Conservation (phyloP, 805 yeast genomes). For the Spathaspora girioi region DNA sequence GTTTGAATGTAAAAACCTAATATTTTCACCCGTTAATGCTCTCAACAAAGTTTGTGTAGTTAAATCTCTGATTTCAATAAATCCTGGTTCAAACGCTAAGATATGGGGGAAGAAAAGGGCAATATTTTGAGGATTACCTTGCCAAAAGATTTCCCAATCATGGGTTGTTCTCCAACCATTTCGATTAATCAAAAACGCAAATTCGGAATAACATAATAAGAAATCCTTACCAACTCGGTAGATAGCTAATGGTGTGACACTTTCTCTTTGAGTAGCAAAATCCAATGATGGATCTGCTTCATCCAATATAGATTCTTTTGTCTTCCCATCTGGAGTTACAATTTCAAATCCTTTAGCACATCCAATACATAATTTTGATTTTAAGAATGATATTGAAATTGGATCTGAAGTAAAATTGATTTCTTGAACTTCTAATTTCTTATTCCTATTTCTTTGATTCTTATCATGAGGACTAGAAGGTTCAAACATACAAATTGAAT, state of each 20-base stretch:
- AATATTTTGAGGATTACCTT: constrained; percentile 88
- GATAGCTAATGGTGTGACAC: constrained; percentile 82
- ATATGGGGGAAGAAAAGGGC: constrained; percentile 93
- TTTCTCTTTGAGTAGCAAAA: constrained; percentile 79
- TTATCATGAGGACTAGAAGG: constrained; percentile 70
- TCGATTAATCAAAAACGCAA: constrained; percentile 89
- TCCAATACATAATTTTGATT: constrained; percentile 87
- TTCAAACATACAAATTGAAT: constrained; percentile 80
- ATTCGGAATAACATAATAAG: constrained; percentile 83
- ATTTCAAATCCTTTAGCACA: constrained; percentile 96
- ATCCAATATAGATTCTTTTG: constrained; percentile 84
- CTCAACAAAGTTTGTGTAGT: constrained; percentile 82
- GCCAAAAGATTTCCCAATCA: constrained; percentile 95
- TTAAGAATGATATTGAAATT: constrained; percentile 83
- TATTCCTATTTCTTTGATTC: constrained; percentile 59
- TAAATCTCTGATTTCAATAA: constrained; percentile 89
- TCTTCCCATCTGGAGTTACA: constrained; percentile 77
- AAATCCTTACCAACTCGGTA: constrained; percentile 88
- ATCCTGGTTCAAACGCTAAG: constrained; percentile 82
- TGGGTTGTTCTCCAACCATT: constrained; percentile 96
- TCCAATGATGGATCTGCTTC: constrained; percentile 98
- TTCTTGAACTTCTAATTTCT: constrained; percentile 67
- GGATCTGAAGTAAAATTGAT: constrained; percentile 85
- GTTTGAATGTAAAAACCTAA: constrained; percentile 80
- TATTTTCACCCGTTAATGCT: constrained; percentile 90